A percentile compares a stretch with the other conserved stretches of the same genome.
Conservation (phyloP, 2,329 filamentous ascomycete genomes). For the Plenodomus tracheiphilus region DNA sequence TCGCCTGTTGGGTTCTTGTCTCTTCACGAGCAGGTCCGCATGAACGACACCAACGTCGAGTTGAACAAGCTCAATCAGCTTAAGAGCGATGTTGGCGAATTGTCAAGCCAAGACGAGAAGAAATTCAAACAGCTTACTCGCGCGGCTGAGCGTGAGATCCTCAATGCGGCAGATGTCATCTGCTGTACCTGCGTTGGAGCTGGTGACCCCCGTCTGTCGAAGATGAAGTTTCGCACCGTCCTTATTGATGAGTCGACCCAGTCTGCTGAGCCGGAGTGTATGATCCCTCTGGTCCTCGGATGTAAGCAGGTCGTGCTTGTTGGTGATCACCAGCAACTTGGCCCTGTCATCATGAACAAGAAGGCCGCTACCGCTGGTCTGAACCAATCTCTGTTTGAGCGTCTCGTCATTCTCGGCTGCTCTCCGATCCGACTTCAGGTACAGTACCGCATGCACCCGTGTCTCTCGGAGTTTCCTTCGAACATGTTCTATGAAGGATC, state of each 20-base stretch:
- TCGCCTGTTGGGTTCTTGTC: conserved; percentile 97
- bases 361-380: conserved; percentile 97
- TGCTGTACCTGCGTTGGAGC: conserved; percentile 99
- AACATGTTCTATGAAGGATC: conserved; percentile 99
- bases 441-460: conserved; percentile 99
- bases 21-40: conserved; percentile 93
- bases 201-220: conserved; percentile 89
- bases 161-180: conserved; percentile 94
- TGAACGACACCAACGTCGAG: conserved; percentile 96
- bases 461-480: conserved; percentile 93
- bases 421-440: conserved; percentile 92
- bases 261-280: conserved; percentile 96
- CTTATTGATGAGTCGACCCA: conserved; percentile 98
- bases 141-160: conserved; percentile 89
- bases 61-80: conserved; percentile 89
- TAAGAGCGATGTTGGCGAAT: conserved; percentile 86
- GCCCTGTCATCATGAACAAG: conserved; percentile 99
- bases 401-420: conserved; percentile 87
- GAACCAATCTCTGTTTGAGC: conserved; percentile 98
- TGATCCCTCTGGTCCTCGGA: conserved; percentile 95
- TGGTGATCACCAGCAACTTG: conserved; percentile 96
- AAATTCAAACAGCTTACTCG: conserved; percentile 96
- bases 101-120: conserved; percentile 96
- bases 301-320: conserved; percentile 99
- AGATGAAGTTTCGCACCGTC: conserved; percentile 98